These are phyloP conservation scores for Vitis hybrid DNA, from an alignment of 177 flowering plant species.

Conservation along the genomic window DNA sequence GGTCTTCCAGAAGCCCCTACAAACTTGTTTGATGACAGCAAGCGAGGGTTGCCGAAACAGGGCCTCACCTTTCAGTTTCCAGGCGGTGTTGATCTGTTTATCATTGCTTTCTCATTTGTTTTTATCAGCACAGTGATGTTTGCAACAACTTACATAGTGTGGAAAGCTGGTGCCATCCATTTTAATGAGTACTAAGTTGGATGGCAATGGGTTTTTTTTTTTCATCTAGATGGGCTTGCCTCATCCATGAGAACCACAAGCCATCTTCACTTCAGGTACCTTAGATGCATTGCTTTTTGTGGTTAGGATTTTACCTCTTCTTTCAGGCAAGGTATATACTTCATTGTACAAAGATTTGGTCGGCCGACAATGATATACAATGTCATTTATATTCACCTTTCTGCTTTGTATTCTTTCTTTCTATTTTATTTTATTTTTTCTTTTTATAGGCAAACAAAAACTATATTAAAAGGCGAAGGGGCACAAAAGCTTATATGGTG, in stretches of 20 bases:
- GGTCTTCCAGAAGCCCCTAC: constrained; percentile 92
- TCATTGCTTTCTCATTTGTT: constrained; percentile 64
- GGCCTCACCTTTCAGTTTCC: constrained; percentile 82
- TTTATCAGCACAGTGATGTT: constrained; percentile 85
- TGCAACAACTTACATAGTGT: constrained; percentile 78
- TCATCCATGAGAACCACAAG: background rate
- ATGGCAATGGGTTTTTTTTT: background rate
- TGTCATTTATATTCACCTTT: background rate
- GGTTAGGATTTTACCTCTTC: background rate
- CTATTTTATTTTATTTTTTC: background rate
- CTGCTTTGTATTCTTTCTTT: background rate
- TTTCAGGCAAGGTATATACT: background rate
- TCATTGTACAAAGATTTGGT: constrained; percentile 12
- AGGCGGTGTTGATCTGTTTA: constrained; percentile 69
- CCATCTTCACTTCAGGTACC: constrained; percentile 9
- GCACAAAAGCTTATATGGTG: too few relatives aligned
- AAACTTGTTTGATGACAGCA: constrained; percentile 87
- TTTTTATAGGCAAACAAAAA: too few relatives aligned
- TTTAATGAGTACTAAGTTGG: constrained; percentile 63
- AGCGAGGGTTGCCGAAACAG: constrained; percentile 77
- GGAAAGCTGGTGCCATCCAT: constrained; percentile 98
- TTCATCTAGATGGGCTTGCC: too few relatives aligned
- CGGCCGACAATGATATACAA: background rate
- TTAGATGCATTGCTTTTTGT: constrained; percentile 3
- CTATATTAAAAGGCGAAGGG: too few relatives aligned